A percentile compares a stretch with the other conserved stretches of the same genome.
These are phyloP conservation scores for Suhomyces terraborum DNA, from an alignment of 1,139 yeast genomes.

Conservation along the genomic window DNA sequence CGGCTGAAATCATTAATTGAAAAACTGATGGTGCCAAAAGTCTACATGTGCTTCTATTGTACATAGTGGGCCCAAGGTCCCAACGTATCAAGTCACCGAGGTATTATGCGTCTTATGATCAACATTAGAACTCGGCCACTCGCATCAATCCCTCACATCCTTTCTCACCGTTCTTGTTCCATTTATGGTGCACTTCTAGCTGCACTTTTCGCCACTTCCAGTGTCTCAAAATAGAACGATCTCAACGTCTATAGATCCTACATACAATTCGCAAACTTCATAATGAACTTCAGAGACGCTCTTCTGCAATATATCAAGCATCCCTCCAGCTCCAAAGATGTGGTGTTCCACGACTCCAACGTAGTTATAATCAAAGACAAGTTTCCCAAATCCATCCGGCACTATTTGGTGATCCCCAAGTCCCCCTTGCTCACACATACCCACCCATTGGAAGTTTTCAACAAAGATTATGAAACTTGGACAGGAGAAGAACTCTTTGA, in stretches of 20 bases:
- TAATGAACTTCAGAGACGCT: slow-evolving; percentile 39
- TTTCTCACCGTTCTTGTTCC: too few species aligned
- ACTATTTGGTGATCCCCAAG: slow-evolving; percentile 64
- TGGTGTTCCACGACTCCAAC: slow-evolving; percentile 48
- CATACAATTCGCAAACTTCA: slow-evolving; percentile 1
- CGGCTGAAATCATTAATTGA: too few species aligned
- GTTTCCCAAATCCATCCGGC: slow-evolving; percentile 66
- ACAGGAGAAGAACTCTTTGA: slow-evolving; percentile 30
- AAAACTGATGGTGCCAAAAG: too few species aligned
- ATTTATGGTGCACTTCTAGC: too few species aligned
- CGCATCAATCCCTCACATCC: too few species aligned
- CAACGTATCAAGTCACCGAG: too few species aligned
- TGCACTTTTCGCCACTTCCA: background rate
- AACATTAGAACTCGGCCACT: too few species aligned
- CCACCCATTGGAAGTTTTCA: slow-evolving; percentile 60
- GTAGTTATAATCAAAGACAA: slow-evolving; percentile 60
- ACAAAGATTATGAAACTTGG: slow-evolving; percentile 22
- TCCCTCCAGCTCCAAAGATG: slow-evolving; percentile 26
- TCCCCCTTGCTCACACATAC: slow-evolving; percentile 36
- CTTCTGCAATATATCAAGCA: slow-evolving; percentile 37
- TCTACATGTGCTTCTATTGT: too few species aligned
- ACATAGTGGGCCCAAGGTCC: too few species aligned
- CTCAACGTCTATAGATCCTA: background rate
- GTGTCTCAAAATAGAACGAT: background rate
- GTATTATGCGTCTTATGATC: too few species aligned